Percentiles rank a stretch among this genome's conserved stretches.
Evolutionary conservation across 495 filamentous ascomycete genomes (phyloP).

Genomic region (Rusavskia elegans): DNA sequence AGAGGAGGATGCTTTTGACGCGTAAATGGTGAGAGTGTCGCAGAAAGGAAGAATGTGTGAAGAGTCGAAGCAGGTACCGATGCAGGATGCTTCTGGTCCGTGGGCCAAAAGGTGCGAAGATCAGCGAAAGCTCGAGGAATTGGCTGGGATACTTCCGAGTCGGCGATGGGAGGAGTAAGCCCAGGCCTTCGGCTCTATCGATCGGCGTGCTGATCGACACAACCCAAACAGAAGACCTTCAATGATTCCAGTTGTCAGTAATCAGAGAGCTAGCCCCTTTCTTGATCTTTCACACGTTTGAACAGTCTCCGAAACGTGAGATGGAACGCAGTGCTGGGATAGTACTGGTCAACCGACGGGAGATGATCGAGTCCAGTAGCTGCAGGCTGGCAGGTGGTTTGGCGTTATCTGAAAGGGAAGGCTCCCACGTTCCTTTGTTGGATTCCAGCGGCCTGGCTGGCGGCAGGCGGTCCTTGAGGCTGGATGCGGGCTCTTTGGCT

Average conservation of each 20-base stretch:
- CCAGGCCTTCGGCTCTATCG: conserved; percentile 13
- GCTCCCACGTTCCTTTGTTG: conserved; percentile 7
- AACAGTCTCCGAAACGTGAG: neutral
- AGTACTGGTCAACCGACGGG: neutral
- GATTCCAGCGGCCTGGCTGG: conserved; percentile 10
- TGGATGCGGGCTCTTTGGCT: conserved; percentile 10
- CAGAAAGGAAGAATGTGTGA: neutral
- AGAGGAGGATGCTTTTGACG: neutral
- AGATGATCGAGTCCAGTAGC: conserved; percentile 1
- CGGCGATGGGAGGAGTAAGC: conserved; percentile 1
- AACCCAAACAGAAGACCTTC: conserved; percentile 1
- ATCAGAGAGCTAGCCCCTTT: neutral
- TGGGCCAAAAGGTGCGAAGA: neutral
- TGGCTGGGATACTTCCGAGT: conserved; percentile 3
- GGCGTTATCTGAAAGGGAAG: conserved; percentile 3
- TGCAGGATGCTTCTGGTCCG: neutral
- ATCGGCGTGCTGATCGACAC: conserved; percentile 3
- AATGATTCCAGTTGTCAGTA: neutral
- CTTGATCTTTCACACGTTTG: neutral
- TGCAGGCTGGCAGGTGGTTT: neutral
- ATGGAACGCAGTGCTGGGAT: too few species aligned
- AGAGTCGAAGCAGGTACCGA: neutral
- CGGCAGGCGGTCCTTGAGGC: conserved; percentile 13
- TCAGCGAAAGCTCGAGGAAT: conserved; percentile 2
- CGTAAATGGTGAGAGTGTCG: neutral